Evolutionary conservation across 2,329 filamentous ascomycete species (phyloP), one percentile per base, ranked within the genome.

Genomic region (Colletotrichum tanaceti): DNA sequence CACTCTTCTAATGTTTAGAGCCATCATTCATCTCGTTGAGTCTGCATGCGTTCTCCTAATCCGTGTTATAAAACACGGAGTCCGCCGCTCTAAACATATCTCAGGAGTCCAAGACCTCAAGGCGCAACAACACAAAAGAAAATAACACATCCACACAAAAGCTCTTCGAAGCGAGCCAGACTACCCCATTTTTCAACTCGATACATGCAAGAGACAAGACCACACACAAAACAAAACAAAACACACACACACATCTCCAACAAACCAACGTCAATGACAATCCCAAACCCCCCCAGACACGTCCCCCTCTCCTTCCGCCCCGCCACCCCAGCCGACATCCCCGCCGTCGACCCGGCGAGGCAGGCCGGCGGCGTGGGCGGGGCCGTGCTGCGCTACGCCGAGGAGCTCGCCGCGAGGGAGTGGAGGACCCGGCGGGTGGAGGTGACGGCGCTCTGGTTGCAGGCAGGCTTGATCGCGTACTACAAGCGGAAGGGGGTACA

Each of bases 331-430:
- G 71, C 72, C 16, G 80, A 82, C 53, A 72, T 76, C 14, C 64
- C 75, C 9, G 84, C 84, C 47, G 83, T 86, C 0, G 79, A 82
- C 44, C 81, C 81, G 2, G 63, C 63, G 5, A 71, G 75, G 35
- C 83, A 85, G 73, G 79, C 78, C 5, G 79, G 80, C 16, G 84
- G 84, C 0, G 72, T 86, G 52, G 84, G 84, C 0, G 73, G 77
- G 59, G 73, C 73, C 61, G 79, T 85, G 18, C 75, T 86, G 18
- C 75, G 72, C 1, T 72, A 77, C 44, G 83, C 82, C 0, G 84
- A 86, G 73, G 71, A 68, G 13, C 78, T 79, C 70, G 79, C 78
- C 0, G 74, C 72, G 38, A 64, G 73, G 52, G 71, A 71, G 54
- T 80, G 79, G 75, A 78, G 77, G 0, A 76, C 75, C 0, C 38